Conservation (phyloP, 2,329 filamentous ascomycete species). For the Sphaerulina musiva region DNA sequence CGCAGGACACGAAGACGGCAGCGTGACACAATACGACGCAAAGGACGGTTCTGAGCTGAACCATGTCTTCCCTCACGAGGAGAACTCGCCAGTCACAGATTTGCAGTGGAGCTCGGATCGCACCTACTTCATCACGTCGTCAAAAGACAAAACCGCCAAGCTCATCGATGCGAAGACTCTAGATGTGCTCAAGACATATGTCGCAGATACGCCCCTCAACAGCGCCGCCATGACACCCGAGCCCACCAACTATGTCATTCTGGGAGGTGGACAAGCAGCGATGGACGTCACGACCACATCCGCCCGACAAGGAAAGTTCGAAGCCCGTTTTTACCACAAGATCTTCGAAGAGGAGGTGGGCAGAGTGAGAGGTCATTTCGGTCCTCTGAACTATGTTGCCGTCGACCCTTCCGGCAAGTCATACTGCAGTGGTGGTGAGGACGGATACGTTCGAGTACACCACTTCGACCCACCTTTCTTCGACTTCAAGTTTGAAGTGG, state of each 20-base stretch:
- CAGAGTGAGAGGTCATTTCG: slow-evolving; percentile 93
- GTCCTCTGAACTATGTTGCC: slow-evolving; percentile 91
- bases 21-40: slow-evolving; percentile 80
- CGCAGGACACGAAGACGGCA: slow-evolving; percentile 93
- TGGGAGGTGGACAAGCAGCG: slow-evolving; percentile 94
- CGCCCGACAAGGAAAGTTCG: slow-evolving; percentile 95
- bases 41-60: slow-evolving; percentile 81
- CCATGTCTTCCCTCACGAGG: slow-evolving; percentile 79
- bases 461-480: slow-evolving; percentile 99
- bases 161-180: slow-evolving; percentile 81
- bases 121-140: slow-evolving; percentile 96
- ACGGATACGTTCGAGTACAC: slow-evolving; percentile 96
- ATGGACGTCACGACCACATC: slow-evolving; percentile 98
- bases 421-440: slow-evolving; percentile 93
- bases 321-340: slow-evolving; percentile 99
- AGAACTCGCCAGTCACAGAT: slow-evolving; percentile 76
- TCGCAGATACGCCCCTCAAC: slow-evolving; percentile 91
- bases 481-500: slow-evolving; percentile 97
- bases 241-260: slow-evolving; percentile 97
- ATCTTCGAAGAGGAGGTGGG: slow-evolving; percentile 99
- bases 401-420: slow-evolving; percentile 84
- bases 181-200: slow-evolving; percentile 85
- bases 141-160: slow-evolving; percentile 97
- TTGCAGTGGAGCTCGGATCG: slow-evolving; percentile 91
- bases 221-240: slow-evolving; percentile 87